These are phyloP conservation scores for Guillardia theta DNA, from an alignment of 78 protist genomes.

Conservation along the genomic window DNA sequence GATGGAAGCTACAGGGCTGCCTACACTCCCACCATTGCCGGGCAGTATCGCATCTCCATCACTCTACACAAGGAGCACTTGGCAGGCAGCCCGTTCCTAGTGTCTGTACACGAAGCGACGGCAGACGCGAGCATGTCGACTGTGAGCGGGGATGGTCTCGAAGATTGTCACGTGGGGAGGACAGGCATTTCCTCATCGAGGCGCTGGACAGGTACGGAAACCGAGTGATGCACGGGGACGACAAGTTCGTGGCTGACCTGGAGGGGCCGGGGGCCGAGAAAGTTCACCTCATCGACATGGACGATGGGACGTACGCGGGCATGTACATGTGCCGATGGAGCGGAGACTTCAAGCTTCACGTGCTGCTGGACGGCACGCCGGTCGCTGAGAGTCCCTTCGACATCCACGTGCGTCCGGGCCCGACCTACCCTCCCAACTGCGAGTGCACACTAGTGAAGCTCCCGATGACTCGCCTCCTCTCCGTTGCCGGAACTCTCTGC, in stretches of 20 bases:
- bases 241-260: not conserved
- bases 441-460: not conserved
- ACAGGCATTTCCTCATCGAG: not conserved
- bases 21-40: not conserved
- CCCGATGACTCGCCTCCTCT: not conserved
- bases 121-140: not conserved
- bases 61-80: not conserved
- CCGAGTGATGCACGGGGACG: not conserved
- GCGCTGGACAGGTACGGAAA: not conserved
- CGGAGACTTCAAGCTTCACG: not conserved
- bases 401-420: not conserved
- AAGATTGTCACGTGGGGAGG: not conserved
- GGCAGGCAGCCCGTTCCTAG: not conserved
- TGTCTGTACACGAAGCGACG: not conserved
- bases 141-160: not conserved
- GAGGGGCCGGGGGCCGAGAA: not conserved
- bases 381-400: not conserved
- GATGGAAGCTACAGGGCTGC: not conserved
- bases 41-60: not conserved
- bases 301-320: constrained; percentile 4
- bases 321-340: not conserved
- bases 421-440: not conserved
- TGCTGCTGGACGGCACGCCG: not conserved
- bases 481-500: not conserved
- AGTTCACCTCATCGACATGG: constrained; percentile 8